phyloP scores from a whole-genome alignment of 495 filamentous ascomycete genomes.

The Ramalina intermedia region DNA sequence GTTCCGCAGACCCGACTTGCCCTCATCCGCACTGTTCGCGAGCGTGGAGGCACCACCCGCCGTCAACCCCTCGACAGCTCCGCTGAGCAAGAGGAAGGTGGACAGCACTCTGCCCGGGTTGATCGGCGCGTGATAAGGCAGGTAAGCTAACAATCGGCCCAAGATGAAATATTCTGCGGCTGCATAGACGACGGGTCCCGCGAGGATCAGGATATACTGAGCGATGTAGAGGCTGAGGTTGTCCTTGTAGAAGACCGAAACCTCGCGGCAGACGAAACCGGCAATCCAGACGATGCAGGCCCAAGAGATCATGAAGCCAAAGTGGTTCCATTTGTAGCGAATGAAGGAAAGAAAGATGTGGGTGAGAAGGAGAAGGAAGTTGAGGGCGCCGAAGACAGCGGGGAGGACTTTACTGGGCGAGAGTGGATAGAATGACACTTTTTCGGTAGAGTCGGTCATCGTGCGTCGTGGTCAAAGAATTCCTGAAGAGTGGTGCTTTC shows the following conservation, averaged over 20 bases:
- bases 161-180: slow-evolving; percentile 63
- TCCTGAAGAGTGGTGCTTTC: too few species aligned
- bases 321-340: slow-evolving; percentile 24
- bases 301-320: slow-evolving; percentile 27
- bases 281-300: slow-evolving; percentile 22
- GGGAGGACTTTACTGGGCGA: slow-evolving; percentile 51
- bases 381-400: slow-evolving; percentile 40
- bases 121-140: slow-evolving; percentile 62
- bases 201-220: slow-evolving; percentile 37
- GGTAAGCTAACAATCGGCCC: slow-evolving; percentile 63
- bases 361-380: too few species aligned
- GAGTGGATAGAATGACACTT: slow-evolving; percentile 35
- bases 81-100: slow-evolving; percentile 55
- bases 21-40: slow-evolving; percentile 19
- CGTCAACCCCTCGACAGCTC: slow-evolving; percentile 50
- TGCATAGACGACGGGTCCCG: slow-evolving; percentile 50
- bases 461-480: too few species aligned
- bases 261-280: slow-evolving; percentile 37
- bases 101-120: slow-evolving; percentile 63
- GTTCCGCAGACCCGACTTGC: slow-evolving; percentile 24
- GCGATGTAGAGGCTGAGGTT: slow-evolving; percentile 36
- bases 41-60: slow-evolving; percentile 54
- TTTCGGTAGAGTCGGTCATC: too few species aligned
- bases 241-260: slow-evolving; percentile 33
- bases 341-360: slow-evolving; percentile 29